phyloP scores from a whole-genome alignment of 768 basidiomycete genomes.

The Pseudohyphozyma bogoriensis region DNA sequence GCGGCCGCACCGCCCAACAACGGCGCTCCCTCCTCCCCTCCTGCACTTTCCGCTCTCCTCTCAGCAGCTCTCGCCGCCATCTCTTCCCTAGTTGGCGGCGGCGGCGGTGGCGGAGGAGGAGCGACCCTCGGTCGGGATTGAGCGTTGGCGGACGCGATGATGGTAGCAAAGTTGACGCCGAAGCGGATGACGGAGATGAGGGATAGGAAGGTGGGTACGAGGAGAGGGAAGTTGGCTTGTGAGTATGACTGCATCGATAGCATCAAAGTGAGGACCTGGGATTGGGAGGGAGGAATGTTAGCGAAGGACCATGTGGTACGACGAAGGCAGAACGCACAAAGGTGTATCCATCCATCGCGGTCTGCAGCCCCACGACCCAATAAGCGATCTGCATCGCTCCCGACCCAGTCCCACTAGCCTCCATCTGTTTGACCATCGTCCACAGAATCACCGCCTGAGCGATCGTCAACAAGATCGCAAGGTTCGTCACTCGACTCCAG shows the following conservation, averaged over 20 bases:
- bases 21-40: background rate
- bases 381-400: conserved; percentile 1
- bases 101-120: background rate
- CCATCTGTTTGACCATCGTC: conserved; percentile 30
- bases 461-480: conserved; percentile 15
- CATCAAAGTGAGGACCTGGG: conserved; percentile 21
- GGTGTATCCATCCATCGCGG: conserved; percentile 27
- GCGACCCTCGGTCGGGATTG: background rate
- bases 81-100: conserved; percentile 5
- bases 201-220: conserved; percentile 28
- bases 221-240: conserved; percentile 22
- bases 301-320: background rate
- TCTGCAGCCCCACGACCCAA: conserved; percentile 20
- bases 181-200: conserved; percentile 29
- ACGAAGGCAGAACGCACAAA: conserved; percentile 15
- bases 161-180: conserved; percentile 29
- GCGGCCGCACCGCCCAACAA: background rate
- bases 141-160: conserved; percentile 18
- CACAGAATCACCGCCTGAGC: conserved; percentile 11
- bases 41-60: background rate
- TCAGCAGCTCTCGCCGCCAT: conserved; percentile 1
- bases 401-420: conserved; percentile 1
- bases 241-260: no score
- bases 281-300: background rate
- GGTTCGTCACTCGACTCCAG: conserved; percentile 21